Evolutionary conservation across 2,329 filamentous ascomycete species (phyloP).

Genomic region (Venturia carpophila): DNA sequence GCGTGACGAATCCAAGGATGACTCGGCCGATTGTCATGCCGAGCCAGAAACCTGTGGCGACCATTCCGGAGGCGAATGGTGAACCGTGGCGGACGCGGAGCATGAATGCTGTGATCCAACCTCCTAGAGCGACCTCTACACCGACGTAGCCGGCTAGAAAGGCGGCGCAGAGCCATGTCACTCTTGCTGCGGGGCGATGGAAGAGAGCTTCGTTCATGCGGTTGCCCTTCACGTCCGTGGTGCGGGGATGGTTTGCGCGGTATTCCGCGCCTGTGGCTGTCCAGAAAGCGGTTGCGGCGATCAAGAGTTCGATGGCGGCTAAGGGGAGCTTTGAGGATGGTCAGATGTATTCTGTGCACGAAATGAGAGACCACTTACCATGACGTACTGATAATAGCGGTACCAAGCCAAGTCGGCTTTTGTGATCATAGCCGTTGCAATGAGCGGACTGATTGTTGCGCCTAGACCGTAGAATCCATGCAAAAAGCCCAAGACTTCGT

Average conservation of each 20-base stretch:
- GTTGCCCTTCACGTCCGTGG: conserved; percentile 39
- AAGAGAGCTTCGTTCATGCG: conserved; percentile 45
- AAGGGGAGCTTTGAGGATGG: conserved; percentile 39
- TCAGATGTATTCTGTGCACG: background rate
- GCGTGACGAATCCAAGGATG: conserved; percentile 67
- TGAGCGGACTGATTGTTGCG: conserved; percentile 59
- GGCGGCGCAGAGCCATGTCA: conserved; percentile 64
- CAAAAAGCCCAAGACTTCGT: conserved; percentile 65
- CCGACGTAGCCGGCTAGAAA: conserved; percentile 77
- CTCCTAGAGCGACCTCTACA: conserved; percentile 65
- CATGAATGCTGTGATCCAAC: conserved; percentile 86
- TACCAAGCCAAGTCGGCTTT: conserved; percentile 59
- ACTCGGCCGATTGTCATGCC: conserved; percentile 70
- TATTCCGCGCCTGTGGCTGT: conserved; percentile 50
- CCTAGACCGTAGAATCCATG: conserved; percentile 67
- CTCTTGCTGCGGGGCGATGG: conserved; percentile 38
- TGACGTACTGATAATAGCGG: conserved; percentile 61
- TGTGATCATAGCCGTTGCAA: conserved; percentile 66
- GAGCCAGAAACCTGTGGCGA: conserved; percentile 75
- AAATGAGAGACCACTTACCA: conserved; percentile 42
- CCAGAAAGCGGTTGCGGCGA: conserved; percentile 55
- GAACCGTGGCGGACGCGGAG: conserved; percentile 62
- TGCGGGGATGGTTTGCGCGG: conserved; percentile 42
- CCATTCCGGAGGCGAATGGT: conserved; percentile 65
- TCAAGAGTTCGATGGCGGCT: conserved; percentile 48